phyloP scores from a whole-genome alignment of 73 alveolate genomes.

The Paramecium tetraurelia region DNA sequence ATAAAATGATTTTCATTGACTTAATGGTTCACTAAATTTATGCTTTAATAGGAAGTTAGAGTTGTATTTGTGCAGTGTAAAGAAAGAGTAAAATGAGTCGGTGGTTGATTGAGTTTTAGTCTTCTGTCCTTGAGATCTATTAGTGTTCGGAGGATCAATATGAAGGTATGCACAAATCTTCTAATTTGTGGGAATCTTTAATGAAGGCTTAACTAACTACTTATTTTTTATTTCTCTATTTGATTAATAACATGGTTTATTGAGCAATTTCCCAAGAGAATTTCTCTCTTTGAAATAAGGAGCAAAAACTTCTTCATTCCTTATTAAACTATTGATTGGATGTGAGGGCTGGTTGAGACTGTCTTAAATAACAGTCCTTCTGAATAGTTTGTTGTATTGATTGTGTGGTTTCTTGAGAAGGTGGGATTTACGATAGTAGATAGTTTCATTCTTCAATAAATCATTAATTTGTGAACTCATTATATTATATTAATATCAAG shows the following conservation, averaged over 20 bases:
- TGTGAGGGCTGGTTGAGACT: not conserved
- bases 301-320: not conserved
- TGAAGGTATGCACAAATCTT: not conserved
- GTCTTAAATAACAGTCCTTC: not conserved
- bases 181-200: not conserved
- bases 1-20: not conserved
- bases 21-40: not conserved
- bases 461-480: not conserved
- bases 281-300: not conserved
- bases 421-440: not conserved
- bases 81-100: constrained; percentile 7
- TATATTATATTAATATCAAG: not conserved
- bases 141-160: not conserved
- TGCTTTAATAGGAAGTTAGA: not conserved
- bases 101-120: not conserved
- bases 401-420: not conserved
- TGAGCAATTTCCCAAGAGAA: not conserved
- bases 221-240: not conserved
- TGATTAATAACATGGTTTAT: not conserved
- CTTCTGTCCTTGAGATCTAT: not conserved
- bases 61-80: not conserved
- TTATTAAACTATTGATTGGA: not conserved
- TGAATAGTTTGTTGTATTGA: not conserved
- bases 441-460: not conserved
- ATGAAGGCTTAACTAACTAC: not conserved